phyloP scores from a whole-genome alignment of 768 basidiomycete species.

The Daedaleopsis sinensis region DNA sequence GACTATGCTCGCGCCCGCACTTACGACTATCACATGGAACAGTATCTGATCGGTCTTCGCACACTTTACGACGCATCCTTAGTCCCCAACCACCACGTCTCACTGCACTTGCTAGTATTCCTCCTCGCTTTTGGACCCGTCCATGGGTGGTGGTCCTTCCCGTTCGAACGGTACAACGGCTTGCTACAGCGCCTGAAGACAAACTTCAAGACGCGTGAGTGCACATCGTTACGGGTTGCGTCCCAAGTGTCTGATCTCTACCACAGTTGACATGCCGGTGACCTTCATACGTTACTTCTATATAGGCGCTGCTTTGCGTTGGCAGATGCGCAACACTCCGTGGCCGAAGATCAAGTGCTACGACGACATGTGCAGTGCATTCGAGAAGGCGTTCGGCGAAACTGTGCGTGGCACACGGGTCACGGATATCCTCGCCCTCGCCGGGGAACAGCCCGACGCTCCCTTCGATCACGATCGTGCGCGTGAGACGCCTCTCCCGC shows the following conservation, averaged over 20 bases:
- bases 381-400: not conserved
- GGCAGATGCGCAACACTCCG: not conserved
- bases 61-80: slow-evolving; percentile 13
- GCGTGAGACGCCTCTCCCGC: not conserved
- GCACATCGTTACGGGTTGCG: not conserved
- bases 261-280: not conserved
- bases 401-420: not conserved
- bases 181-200: slow-evolving; percentile 28
- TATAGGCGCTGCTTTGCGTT: not conserved
- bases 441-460: not conserved
- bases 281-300: slow-evolving; percentile 4
- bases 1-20: not conserved
- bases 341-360: not conserved
- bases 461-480: too few species aligned
- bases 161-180: slow-evolving; percentile 35
- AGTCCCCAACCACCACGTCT: slow-evolving; percentile 34
- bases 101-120: slow-evolving; percentile 33
- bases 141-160: slow-evolving; percentile 28
- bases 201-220: slow-evolving; percentile 28
- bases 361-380: not conserved
- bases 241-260: not conserved
- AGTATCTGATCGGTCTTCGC: not conserved
- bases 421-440: not conserved
- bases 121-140: slow-evolving; percentile 34
- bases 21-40: not conserved